A percentile compares a stretch with the other conserved stretches of the same genome.
phyloP scores from a whole-genome alignment of 2,329 filamentous ascomycete species.

The Diaporthe sp. region DNA sequence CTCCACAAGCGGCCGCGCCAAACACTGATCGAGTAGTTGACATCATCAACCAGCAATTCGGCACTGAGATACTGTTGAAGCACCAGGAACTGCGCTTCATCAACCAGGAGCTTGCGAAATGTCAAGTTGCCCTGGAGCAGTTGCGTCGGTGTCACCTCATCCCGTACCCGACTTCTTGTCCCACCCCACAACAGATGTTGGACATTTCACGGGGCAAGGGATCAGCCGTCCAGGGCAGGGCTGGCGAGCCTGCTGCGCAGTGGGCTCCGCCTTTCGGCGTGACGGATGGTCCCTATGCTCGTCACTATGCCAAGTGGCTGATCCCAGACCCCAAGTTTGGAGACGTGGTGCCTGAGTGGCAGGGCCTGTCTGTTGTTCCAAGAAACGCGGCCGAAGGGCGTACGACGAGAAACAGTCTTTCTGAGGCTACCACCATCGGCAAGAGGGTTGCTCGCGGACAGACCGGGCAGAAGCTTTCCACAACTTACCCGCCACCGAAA shows the following conservation, averaged over 20 bases:
- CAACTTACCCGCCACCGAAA: conserved; percentile 79
- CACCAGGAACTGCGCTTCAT: conserved; percentile 95
- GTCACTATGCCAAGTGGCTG: conserved; percentile 96
- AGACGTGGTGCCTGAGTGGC: conserved; percentile 66
- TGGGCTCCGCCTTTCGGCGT: conserved; percentile 93
- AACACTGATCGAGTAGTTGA: conserved; percentile 37
- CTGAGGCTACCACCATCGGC: conserved; percentile 62
- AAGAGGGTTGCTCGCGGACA: conserved; percentile 64
- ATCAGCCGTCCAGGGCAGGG: conserved; percentile 71
- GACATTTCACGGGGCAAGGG: conserved; percentile 82
- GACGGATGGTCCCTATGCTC: conserved; percentile 89
- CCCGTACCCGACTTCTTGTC: conserved; percentile 82
- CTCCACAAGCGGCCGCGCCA: conserved; percentile 50
- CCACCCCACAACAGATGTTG: conserved; percentile 75
- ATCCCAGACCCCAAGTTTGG: conserved; percentile 91
- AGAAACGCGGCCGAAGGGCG: conserved; percentile 75
- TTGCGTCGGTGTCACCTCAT: conserved; percentile 92
- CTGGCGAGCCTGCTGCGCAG: conserved; percentile 75
- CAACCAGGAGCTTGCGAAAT: conserved; percentile 96
- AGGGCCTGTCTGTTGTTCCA: conserved; percentile 55
- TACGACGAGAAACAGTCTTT: conserved; percentile 81
- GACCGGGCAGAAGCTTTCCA: conserved; percentile 74
- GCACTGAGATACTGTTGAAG: conserved; percentile 91
- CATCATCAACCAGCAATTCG: conserved; percentile 84
- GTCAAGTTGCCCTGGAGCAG: conserved; percentile 93